Base-by-base conservation (phyloP, 2,329 filamentous ascomycete genomes). In the Aspergillus udagawae region DNA sequence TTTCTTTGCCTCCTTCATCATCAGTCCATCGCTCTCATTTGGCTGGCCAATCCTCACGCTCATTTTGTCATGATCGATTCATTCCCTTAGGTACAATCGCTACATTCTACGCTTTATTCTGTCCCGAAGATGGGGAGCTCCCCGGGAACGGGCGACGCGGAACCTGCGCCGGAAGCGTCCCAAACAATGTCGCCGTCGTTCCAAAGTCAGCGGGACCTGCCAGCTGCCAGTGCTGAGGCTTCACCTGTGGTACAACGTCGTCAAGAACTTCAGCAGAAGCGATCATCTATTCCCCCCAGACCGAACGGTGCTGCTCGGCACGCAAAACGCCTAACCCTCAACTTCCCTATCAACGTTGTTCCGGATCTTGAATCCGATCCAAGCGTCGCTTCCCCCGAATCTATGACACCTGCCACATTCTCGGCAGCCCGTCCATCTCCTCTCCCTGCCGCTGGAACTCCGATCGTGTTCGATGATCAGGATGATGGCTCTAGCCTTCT, bases 401-500 rank as follows among this genome's bases (percentile, higher is more conserved):
- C 67, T 49, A 73, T 73, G 65, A 72, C 71, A 48, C 70, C 73
- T 8, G 56, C 62, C 32, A 67, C 68, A 17, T 70, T 68, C 20
- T 65, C 73, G 3, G 73, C 75, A 4, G 63, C 66, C 35, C 63
- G 70, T 25, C 65, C 67, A 6, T 72, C 74, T 5, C 65, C 69
- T 6, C 63, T 65, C 12, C 69, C 68, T 38, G 61, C 69, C 12
- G 49, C 66, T 23, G 65, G 67, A 21, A 61, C 65, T 17, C 65
- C 65, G 9, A 58, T 67, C 52, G 61, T 67, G 12, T 66, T 70
- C 48, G 70, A 74, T 51, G 66, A 69, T 14, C 58, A 67, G 20
- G 74, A 78, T 41, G 85, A 87, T 60, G 79, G 84, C 52, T 83
- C 82, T 67, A 81, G 87, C 52, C 90, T 97, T 67, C 86, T 99